Evolutionary conservation across 306 rosid genomes (phyloP).

Genomic region (Acmispon strigosus): DNA sequence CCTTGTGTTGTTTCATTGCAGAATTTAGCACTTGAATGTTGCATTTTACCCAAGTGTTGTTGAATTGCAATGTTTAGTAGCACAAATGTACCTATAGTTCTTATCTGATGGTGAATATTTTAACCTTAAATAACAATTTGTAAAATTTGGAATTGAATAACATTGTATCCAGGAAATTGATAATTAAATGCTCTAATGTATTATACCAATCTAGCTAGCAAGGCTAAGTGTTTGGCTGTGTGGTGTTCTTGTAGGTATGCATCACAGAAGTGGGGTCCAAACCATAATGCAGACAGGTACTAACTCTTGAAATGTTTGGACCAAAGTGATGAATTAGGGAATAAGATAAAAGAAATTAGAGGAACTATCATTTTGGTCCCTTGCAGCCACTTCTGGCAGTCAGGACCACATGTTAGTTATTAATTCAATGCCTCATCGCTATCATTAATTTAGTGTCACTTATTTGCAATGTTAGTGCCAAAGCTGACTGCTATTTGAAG

Average conservation of each 20-base stretch:
- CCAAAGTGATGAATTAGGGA: constrained; percentile 8
- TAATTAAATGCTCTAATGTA: background rate
- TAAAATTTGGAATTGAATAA: background rate
- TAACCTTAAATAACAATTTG: background rate
- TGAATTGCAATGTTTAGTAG: background rate
- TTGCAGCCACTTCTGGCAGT: constrained; percentile 1
- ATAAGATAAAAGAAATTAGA: background rate
- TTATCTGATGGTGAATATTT: background rate
- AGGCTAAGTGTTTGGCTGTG: constrained; percentile 18
- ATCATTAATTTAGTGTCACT: too few relatives aligned
- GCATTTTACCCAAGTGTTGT: background rate
- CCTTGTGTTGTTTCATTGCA: background rate
- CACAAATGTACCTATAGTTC: background rate
- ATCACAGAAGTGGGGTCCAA: constrained; percentile 25
- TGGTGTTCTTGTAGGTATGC: background rate
- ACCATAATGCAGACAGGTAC: constrained; percentile 12
- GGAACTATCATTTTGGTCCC: constrained; percentile 23
- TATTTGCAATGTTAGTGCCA: too few relatives aligned
- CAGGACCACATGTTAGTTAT: constrained; percentile 20
- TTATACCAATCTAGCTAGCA: background rate
- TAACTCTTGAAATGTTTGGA: constrained; percentile 13
- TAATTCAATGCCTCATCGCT: constrained; percentile 4
- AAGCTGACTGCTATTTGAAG: too few relatives aligned
- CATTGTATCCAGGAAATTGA: background rate
- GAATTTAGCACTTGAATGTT: background rate